phyloP scores from a whole-genome alignment of 495 filamentous ascomycete genomes.

The Xylaria acuta region DNA sequence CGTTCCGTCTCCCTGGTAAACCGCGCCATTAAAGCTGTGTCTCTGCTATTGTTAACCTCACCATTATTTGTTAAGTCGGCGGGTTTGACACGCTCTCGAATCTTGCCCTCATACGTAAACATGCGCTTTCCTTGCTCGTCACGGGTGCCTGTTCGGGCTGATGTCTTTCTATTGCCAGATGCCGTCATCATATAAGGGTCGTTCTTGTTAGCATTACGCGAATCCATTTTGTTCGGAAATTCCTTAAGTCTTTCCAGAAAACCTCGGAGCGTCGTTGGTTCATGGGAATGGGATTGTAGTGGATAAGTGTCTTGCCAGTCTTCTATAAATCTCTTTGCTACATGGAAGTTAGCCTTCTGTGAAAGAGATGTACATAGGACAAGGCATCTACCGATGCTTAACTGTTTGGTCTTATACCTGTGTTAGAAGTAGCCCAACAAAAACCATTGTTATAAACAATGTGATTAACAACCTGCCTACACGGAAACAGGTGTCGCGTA shows the following conservation, averaged over 20 bases:
- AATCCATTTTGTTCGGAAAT: not conserved
- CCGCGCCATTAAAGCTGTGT: not conserved
- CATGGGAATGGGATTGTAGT: not conserved
- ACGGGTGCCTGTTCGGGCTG: not conserved
- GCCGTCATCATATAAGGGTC: not conserved
- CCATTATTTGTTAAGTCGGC: not conserved
- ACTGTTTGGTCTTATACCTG: not conserved
- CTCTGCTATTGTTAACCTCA: not conserved
- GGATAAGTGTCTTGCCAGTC: not conserved
- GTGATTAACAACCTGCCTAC: not conserved
- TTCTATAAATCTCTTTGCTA: not conserved
- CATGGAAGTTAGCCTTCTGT: not conserved
- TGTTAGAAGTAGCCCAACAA: not conserved
- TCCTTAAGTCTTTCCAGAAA: not conserved
- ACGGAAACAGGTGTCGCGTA: not conserved
- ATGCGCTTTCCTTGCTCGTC: not conserved
- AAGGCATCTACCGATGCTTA: not conserved
- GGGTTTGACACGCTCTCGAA: not conserved
- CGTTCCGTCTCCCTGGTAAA: not conserved
- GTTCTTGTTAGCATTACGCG: not conserved
- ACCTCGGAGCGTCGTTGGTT: not conserved
- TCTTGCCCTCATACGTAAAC: not conserved
- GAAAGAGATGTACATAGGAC: not conserved
- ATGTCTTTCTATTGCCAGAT: not conserved
- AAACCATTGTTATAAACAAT: not conserved